Evolutionary conservation across 2,329 filamentous ascomycete genomes (phyloP).

Genomic region (Penicillium sp.): DNA sequence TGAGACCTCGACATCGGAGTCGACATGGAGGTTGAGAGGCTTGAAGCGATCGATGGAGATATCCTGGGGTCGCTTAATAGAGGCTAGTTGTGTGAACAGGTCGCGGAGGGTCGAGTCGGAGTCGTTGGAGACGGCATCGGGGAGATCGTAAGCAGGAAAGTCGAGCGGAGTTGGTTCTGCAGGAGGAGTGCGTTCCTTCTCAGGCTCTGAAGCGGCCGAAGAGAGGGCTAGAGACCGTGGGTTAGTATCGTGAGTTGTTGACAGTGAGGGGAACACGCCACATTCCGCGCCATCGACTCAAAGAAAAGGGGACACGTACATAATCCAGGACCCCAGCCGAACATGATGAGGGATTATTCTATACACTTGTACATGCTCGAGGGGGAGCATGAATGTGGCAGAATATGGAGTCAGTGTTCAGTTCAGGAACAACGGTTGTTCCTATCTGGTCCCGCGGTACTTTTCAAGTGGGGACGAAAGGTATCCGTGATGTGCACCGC

Average conservation of each 20-base stretch:
- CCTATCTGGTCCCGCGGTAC: background rate
- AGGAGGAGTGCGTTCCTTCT: slow-evolving; percentile 48
- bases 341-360: slow-evolving; percentile 19
- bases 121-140: slow-evolving; percentile 33
- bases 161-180: slow-evolving; percentile 48
- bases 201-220: slow-evolving; percentile 30
- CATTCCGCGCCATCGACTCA: background rate
- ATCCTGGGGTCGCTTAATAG: slow-evolving; percentile 40
- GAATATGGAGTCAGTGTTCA: slow-evolving; percentile 1
- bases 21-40: slow-evolving; percentile 41
- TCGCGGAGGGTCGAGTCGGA: slow-evolving; percentile 33
- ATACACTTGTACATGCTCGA: slow-evolving; percentile 5
- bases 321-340: slow-evolving; percentile 32
- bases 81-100: slow-evolving; percentile 45
- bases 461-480: slow-evolving; percentile 1
- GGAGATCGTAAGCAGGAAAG: slow-evolving; percentile 48
- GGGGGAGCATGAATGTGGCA: background rate
- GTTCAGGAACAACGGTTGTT: slow-evolving; percentile 1
- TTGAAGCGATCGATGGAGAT: slow-evolving; percentile 38
- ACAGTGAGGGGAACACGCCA: slow-evolving; percentile 3
- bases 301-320: slow-evolving; percentile 22
- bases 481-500: background rate
- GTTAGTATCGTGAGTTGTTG: background rate
- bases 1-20: slow-evolving; percentile 33
- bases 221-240: slow-evolving; percentile 25